Base-by-base conservation (phyloP, 257 asterid genomes). In the Henckelia pumila region DNA sequence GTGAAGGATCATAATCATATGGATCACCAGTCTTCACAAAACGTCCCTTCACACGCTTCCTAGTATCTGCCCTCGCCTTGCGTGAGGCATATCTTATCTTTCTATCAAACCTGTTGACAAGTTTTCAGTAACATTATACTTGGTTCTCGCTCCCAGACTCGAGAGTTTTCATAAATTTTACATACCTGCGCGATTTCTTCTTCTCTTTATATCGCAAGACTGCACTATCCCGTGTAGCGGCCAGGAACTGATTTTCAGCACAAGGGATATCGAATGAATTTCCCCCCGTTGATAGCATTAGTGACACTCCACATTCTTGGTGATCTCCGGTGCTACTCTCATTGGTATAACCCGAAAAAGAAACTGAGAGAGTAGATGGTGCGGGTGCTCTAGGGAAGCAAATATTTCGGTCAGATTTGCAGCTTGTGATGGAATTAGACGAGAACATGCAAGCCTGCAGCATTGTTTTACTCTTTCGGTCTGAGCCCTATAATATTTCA, bases 11-110 rank as follows among this genome's bases (percentile, higher is more conserved):
- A 78, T 83, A 88, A 74, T 88, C 92, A 50, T 79, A 85, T 5
- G 83, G 78, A 44, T 85, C 95, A 21, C 95, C 95, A 1, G 87
- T 84, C 76, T 85, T 85, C 68, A 87, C 85, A 71, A 85, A 87
- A 35, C 92, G 88, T 26, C 95, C 89, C 80, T 87, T 85, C 80
- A 85, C 95, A 35, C 92, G 91, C 81, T 78, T 87, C 76, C 95
- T 82, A 23, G 79, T 84, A 72, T 87, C 95, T 62, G 89, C 91
- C 62, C 87, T 76, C 55, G 78, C 90, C 84, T 86, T 86, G 68
- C 91, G 84, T 30, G 88, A 84, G 29, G 81, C 88, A 17, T 87
- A 87, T 65, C 91, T 79, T 72, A 87, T 83, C 61, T 76, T 86
- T 57, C 80, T 80, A 32, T 83, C 82, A 26, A 87, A 87, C 86